Evolutionary conservation across 2,329 filamentous ascomycete species (phyloP), one percentile per base, ranked within the genome.

Genomic region (Apiospora pterosperma): DNA sequence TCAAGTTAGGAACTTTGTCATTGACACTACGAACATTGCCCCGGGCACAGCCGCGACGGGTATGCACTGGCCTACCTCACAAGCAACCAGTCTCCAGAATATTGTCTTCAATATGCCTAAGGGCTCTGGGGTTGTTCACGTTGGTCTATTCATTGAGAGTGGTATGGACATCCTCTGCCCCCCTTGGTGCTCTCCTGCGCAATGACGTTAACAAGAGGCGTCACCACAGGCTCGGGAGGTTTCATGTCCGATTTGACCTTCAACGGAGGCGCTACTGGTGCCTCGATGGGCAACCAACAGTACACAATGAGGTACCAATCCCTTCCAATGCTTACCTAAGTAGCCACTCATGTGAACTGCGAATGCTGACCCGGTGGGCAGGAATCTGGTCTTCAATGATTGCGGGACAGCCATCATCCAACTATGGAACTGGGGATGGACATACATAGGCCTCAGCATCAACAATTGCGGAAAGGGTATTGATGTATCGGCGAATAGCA

Each of bases 391-490:
- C 19, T 92, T 92, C 78, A 87, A 87, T 68, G 80, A 83, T 72
- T 88, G 87, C 76, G 81, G 86, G 67, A 91, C 88, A 8, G 85
- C 86, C 59, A 85, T 92, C 62, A 87, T 84, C 72, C 85, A 91
- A 77, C 85, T 89, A 68, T 92, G 90, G 90, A 85, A 90, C 76
- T 93, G 90, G 90, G 85, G 86, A 34, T 93, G 88, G 87, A 88
- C 85, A 7, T 87, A 90, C 76, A 87, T 62, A 11, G 39, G 39
- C n/a, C 60, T 62, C 8, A n/a, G 31, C n/a, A 62, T 62, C 19
- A 42, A 62, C 25, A 62, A 62, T 12, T 62, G 85, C 69, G 77
- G 77, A 5, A 80, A 86, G 55, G 89, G 87, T 55, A 80, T 91
- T 64, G 87, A 91, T 71, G 87, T 91, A 76, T 76, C 76, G 0